Conservation (phyloP, 306 rosid genomes). For the Casuarina glauca region DNA sequence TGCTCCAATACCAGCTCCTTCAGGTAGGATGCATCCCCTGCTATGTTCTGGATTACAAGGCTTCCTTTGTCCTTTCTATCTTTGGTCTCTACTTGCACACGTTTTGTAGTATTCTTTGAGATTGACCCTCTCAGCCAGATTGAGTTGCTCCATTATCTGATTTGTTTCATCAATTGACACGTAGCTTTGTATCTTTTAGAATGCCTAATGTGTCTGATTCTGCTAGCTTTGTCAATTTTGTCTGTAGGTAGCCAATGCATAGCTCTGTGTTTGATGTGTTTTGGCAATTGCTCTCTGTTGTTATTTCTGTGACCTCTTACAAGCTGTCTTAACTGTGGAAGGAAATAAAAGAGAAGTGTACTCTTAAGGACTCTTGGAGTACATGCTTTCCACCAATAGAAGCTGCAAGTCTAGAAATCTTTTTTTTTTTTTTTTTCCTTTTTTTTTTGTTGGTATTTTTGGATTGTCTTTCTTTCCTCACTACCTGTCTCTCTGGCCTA, state of each 20-base stretch:
- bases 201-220: not conserved
- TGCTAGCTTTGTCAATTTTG: not conserved
- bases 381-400: not conserved
- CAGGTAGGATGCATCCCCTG: constrained; percentile 52
- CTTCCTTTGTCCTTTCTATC: not conserved
- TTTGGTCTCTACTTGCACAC: not conserved
- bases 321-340: not conserved
- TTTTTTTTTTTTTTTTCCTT: too few relatives aligned
- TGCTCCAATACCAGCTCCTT: constrained; percentile 62
- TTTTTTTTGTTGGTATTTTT: not conserved
- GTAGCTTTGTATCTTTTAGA: not conserved
- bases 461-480: too few relatives aligned
- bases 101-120: constrained; percentile 5
- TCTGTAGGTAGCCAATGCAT: not conserved
- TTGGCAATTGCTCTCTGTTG: not conserved
- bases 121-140: constrained; percentile 4
- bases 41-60: not conserved
- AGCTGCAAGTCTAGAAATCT: not conserved
- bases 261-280: not conserved
- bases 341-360: not conserved
- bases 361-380: not conserved
- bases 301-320: not conserved
- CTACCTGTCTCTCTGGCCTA: too few relatives aligned
- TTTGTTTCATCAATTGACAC: not conserved
- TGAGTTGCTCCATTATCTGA: constrained; percentile 9